A percentile compares a stretch with the other conserved stretches of the same genome.
These are phyloP conservation scores for Strobilomyces confusus DNA, from an alignment of 768 basidiomycete species.

Conservation along the genomic window DNA sequence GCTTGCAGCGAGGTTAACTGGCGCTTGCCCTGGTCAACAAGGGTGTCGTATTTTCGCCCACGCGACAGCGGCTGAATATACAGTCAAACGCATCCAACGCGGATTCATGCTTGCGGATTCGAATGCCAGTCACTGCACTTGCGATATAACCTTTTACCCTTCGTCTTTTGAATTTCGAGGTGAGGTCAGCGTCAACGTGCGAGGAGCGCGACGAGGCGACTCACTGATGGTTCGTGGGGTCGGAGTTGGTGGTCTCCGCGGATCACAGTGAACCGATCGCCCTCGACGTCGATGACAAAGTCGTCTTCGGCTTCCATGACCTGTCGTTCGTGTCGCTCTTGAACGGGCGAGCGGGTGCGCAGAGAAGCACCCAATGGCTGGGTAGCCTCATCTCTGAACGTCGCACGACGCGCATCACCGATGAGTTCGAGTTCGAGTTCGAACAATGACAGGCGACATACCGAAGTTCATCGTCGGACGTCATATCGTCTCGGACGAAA, in stretches of 20 bases:
- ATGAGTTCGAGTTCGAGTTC: not conserved
- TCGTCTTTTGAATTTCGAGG: not conserved
- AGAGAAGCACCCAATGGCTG: constrained; percentile 57
- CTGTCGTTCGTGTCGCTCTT: constrained; percentile 42
- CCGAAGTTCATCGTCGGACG: constrained; percentile 73
- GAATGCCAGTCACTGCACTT: too few relatives aligned
- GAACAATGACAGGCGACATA: too few relatives aligned
- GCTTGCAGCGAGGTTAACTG: too few relatives aligned
- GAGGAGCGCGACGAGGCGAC: constrained; percentile 28
- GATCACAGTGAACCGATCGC: constrained; percentile 82
- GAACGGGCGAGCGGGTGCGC: constrained; percentile 54
- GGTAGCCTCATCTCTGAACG: constrained; percentile 75
- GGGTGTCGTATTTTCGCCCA: too few relatives aligned
- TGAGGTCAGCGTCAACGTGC: too few relatives aligned
- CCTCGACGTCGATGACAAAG: constrained; percentile 80
- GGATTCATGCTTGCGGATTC: too few relatives aligned
- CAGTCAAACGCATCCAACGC: too few relatives aligned
- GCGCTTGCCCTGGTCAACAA: too few relatives aligned
- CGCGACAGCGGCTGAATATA: too few relatives aligned
- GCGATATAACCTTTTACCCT: too few relatives aligned
- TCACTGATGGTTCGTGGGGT: constrained; percentile 92
- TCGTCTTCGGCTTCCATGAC: constrained; percentile 69
- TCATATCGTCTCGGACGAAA: constrained; percentile 88
- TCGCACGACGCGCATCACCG: not conserved
- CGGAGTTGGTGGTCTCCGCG: constrained; percentile 91